phyloP scores from a whole-genome alignment of 108 stramenopile species.

The Cyclotella kingstonii region DNA sequence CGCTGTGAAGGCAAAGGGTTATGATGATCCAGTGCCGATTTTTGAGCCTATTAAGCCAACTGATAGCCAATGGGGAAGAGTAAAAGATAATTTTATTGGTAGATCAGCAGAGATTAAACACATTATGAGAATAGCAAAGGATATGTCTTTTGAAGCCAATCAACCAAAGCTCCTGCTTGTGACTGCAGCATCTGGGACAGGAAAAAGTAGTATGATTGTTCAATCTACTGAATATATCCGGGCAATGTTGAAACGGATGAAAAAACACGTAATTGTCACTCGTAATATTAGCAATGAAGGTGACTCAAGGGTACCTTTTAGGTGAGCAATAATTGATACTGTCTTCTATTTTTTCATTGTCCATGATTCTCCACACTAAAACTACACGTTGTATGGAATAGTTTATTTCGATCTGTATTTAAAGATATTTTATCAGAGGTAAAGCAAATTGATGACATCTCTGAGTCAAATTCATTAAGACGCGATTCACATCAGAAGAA shows the following conservation, averaged over 20 bases:
- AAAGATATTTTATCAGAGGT: conserved; percentile 41
- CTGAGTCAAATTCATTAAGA: not conserved
- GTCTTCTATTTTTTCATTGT: not conserved
- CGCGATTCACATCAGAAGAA: not conserved
- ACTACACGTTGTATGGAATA: not conserved
- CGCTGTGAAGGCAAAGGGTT: conserved; percentile 69
- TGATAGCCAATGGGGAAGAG: conserved; percentile 46
- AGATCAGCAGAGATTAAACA: conserved; percentile 53
- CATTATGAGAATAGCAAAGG: conserved; percentile 47
- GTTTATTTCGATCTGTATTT: conserved; percentile 59
- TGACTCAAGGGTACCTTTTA: conserved; percentile 58
- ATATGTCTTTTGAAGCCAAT: conserved; percentile 17
- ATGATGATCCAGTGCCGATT: conserved; percentile 66
- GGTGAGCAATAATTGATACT: conserved; percentile 20
- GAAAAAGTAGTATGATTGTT: conserved; percentile 55
- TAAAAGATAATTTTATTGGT: conserved; percentile 57
- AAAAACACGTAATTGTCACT: conserved; percentile 45
- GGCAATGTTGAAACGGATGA: conserved; percentile 37
- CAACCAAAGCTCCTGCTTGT: conserved; percentile 45
- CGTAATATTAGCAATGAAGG: conserved; percentile 61
- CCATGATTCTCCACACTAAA: not conserved
- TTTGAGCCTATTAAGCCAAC: conserved; percentile 58
- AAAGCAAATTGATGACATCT: conserved; percentile 26
- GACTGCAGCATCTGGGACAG: conserved; percentile 53
- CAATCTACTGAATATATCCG: conserved; percentile 52